Evolutionary conservation across 1,284 basidiomycete species (phyloP), one percentile per base, ranked within the genome.

Genomic region (Puccinia brachypodii): DNA sequence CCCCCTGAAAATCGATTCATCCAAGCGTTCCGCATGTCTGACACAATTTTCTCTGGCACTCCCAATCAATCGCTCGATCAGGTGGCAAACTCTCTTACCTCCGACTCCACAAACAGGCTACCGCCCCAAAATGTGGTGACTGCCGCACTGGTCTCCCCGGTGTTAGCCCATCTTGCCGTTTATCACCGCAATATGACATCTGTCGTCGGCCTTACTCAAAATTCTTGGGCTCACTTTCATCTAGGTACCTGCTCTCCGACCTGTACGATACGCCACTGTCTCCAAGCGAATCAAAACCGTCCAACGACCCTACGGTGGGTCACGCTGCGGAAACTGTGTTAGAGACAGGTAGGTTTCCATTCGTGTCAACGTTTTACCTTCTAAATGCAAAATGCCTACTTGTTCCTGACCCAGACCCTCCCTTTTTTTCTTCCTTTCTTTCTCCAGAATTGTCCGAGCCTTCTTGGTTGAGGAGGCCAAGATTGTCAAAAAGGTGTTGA

Each of bases 381-480:
- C 22, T 9, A 25, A 56, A 42, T n/a, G 3, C 40, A 13, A 6
- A 8, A 50, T 50, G 6, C 9, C 22, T 36, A 25, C 62, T n/a
- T 44, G 38, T 40, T 36, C 40, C 28, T 2, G 44, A 68, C 28
- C 36, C 36, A 44, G 22, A 25, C 40, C 28, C 14, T n/a, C 7
- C 19, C 7, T 50, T 53, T 44, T 36, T 19, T 44, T 36, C 62
- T 28, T 69, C 0, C 85, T 53, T 44, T 36, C 22, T 44, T 36
- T 72, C 25, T 69, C 0, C 85, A 96, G 96, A 85, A 96, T 99
- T 86, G 92, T 99, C 86, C 94, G 97, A 83, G 96, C 97, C 84
- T 99, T 99, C 92, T 89, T 99, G 84, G 94, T 99, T 82, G 97
- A 99, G 90, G 96, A 99, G 90, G 96, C 96, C 73, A 99, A 98